Conservation (phyloP, 805 yeast genomes). For the Yamadazyma tumulicola region DNA sequence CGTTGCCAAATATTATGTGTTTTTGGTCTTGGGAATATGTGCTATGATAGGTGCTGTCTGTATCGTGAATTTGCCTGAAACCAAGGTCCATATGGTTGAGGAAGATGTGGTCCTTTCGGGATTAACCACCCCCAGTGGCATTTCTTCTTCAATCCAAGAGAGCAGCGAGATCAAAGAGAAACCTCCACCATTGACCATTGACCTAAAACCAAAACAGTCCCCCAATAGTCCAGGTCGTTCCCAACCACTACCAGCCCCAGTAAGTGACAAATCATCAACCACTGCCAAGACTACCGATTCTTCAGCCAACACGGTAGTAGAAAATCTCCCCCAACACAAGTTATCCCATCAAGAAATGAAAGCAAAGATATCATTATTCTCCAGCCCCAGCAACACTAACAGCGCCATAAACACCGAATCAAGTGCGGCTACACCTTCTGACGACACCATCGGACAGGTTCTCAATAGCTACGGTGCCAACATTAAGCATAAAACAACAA, state of each 20-base stretch:
- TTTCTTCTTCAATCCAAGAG: neutral
- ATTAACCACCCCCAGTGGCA: neutral
- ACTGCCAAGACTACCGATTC: neutral
- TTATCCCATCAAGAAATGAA: neutral
- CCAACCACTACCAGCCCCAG: no score
- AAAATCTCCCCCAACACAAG: no score
- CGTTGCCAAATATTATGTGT: conserved; percentile 36
- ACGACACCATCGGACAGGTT: conserved; percentile 5
- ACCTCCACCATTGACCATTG: no score
- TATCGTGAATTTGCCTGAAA: conserved; percentile 42
- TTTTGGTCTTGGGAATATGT: conserved; percentile 32
- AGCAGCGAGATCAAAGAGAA: neutral
- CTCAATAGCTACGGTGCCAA: conserved; percentile 6
- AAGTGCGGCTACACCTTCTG: neutral
- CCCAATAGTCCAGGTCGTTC: neutral
- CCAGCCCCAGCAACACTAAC: no score
- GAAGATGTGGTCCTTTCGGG: neutral
- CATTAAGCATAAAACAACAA: neutral
- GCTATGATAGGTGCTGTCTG: conserved; percentile 30
- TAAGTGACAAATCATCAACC: neutral
- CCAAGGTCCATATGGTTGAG: conserved; percentile 23
- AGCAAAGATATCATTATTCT: neutral
- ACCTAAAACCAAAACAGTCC: no score
- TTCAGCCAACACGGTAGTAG: neutral
- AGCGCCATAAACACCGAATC: neutral